Evolutionary conservation across 352 stramenopile species (phyloP), one percentile per base, ranked within the genome.

Genomic region (Plasmopara halstedii): DNA sequence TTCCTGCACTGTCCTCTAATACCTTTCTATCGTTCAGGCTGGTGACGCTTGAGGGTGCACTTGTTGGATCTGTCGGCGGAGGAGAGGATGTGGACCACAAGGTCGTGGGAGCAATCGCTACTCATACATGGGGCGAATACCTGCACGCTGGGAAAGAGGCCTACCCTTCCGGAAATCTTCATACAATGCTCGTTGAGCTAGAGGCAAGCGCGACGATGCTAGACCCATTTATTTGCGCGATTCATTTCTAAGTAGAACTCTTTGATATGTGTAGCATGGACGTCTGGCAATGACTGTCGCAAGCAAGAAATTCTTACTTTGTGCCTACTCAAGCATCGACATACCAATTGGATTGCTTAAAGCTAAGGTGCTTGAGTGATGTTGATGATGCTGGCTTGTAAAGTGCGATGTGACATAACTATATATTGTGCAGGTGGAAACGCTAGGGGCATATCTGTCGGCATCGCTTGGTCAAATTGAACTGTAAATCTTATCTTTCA

Each of bases 51-150:
- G 82, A 94, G 37, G 82, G 82, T 15, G 77, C 82, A n/a, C 64
- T 94, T 41, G 81, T 94, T 50, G 75, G 82, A 8, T 78, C 79
- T 9, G 77, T 87, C 7, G 78, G 82, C 5, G 56, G 68, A 40
- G 68, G 50, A 41, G 71, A 75, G 6, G 42, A 45, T 18, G 64
- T 85, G 15, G 83, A 94, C 42, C 68, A 85, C 61, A 94, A 94
- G 41, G 83, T 94, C 26, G 73, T 94, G 35, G 83, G 78, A 35
- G 83, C 83, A 18, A 90, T 94, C 47, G 77, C 77, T 10, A 71
- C 83, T 21, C 79, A 94, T 57, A 88, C 80, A 25, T 94, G 82
- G 82, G 68, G 72, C 20, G 82, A 94, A 51, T 90, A 88, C 44
- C 46, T 82, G 17, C 75, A 89, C 53, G 67, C 82, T 7, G 68